These are phyloP conservation scores for Nicotiana otophora DNA, from an alignment of 257 asterid genomes.

Conservation along the genomic window DNA sequence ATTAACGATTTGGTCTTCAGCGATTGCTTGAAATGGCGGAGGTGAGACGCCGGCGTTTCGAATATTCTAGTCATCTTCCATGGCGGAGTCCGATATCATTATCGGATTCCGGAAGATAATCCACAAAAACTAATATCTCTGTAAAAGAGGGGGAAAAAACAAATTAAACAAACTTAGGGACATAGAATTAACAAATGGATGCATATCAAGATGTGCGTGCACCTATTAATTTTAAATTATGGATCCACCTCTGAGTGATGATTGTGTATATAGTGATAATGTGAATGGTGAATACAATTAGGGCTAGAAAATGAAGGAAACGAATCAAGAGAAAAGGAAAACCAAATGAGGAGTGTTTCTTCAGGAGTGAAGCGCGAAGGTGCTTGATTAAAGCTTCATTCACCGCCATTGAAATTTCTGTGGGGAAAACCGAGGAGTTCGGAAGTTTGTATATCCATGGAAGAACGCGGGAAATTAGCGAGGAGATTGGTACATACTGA, in stretches of 20 bases:
- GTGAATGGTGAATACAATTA: background rate
- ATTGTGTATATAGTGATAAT: background rate
- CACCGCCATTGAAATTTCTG: slow-evolving; percentile 32
- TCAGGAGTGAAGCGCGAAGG: background rate
- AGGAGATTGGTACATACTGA: background rate
- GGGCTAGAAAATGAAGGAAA: background rate
- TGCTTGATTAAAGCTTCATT: slow-evolving; percentile 8
- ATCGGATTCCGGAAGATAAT: slow-evolving; percentile 36
- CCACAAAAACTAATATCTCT: background rate
- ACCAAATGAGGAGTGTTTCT: background rate
- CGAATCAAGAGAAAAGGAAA: background rate
- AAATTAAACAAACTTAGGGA: background rate
- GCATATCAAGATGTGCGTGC: background rate
- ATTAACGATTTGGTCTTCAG: slow-evolving; percentile 16
- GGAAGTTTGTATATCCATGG: slow-evolving; percentile 10
- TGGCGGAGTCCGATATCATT: slow-evolving; percentile 65
- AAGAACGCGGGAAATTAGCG: slow-evolving; percentile 21
- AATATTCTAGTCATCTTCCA: slow-evolving; percentile 93
- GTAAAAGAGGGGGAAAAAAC: too few relatives aligned
- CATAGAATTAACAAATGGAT: too few relatives aligned
- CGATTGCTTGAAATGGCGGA: slow-evolving; percentile 69
- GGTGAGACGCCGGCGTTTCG: slow-evolving; percentile 69
- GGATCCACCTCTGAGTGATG: background rate
- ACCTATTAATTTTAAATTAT: background rate
- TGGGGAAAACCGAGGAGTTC: slow-evolving; percentile 27